Base-by-base conservation (phyloP, 805 yeast species). In the Wickerhamiella australiensis region DNA sequence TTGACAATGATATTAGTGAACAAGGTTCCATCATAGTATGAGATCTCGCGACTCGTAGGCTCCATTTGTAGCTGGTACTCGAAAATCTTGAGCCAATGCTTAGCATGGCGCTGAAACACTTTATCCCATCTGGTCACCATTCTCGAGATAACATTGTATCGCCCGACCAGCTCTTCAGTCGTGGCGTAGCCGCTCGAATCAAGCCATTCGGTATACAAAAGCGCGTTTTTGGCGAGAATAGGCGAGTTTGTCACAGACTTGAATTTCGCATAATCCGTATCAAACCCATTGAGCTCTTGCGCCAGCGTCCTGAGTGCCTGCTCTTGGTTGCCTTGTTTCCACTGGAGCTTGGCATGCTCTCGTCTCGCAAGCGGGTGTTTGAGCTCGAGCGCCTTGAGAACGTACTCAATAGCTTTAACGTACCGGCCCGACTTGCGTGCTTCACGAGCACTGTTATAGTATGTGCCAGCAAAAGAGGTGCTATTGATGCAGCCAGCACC, bases 181-280 rank as follows among this genome's bases (percentile, higher is more conserved):
- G 86, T 79, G 27, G 87, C 81, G 60, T 85, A 88, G 46, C 86
- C 88, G 0, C 96, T 84, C 31, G 71, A 70, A 59, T 87, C 95
- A 15, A 87, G 68, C 97, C 97, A 92, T 54, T 79, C 77, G 0
- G 96, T 85, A 60, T 85, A 85, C 52, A 80, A 80, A 44, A 88
- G 66, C 48, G 84, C 82, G n/a, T 78, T 75, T 45, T 70, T 58
- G 1, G 77, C 71, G 8, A 54, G 58, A 17, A 60, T 57, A 11
- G 33, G 17, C 13, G 47, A 23, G 7, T 41, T 15, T 5, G 29
- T 31, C 12, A 9, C 21, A 3, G 45, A 38, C 38, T 43, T 47
- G 42, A 42, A 46, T 3, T 33, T 26, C 8, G 36, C 52, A 15
- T 54, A 52, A 1, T 49, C 45, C 4, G 35, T 25, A 11, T 56